Conservation (phyloP, 2,329 filamentous ascomycete genomes). For the Leptographium procerum region DNA sequence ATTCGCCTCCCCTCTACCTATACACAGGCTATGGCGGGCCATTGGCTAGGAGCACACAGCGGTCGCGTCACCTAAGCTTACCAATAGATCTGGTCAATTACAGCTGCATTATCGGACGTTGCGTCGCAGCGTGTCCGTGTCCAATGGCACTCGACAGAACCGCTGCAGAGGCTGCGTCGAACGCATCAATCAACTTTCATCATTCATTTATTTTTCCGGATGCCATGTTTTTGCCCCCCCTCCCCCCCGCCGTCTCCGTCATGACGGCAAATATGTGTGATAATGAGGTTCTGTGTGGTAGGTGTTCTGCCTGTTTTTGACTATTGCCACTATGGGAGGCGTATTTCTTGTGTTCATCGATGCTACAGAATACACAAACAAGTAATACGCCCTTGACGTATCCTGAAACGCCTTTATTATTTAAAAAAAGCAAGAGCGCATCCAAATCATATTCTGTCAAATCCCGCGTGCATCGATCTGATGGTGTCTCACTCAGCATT, state of each 20-base stretch:
- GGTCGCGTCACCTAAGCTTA: neutral
- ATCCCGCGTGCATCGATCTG: neutral
- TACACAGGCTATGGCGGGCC: neutral
- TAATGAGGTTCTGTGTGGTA: neutral
- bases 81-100: neutral
- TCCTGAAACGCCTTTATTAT: neutral
- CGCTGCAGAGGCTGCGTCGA: neutral
- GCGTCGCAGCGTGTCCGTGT: neutral
- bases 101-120: neutral
- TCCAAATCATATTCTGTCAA: neutral
- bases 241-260: too few species aligned
- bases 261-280: neutral
- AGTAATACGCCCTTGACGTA: neutral
- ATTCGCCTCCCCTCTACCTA: neutral
- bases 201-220: neutral
- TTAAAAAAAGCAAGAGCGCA: neutral
- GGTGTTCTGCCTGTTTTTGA: too few species aligned
- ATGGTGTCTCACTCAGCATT: neutral
- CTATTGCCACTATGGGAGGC: neutral
- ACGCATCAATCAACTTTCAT: neutral
- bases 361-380: neutral
- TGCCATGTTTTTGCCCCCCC: neutral
- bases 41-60: neutral
- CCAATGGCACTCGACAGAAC: neutral
- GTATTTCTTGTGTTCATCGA: neutral